Percentiles rank a stretch among this genome's conserved stretches.
Conservation (phyloP, 805 yeast genomes). For the Barnettozyma vustinii region DNA sequence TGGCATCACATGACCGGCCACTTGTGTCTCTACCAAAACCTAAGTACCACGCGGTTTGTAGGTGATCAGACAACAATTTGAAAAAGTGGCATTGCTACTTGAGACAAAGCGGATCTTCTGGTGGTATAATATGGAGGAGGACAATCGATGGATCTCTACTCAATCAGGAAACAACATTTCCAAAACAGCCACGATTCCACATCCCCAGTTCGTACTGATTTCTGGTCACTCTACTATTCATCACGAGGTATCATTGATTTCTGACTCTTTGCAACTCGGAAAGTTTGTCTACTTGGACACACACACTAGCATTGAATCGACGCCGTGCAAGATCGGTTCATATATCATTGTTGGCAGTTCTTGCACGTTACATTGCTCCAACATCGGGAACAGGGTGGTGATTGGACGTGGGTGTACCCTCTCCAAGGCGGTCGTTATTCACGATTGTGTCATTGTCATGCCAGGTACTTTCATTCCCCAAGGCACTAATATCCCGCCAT, state of each 20-base stretch:
- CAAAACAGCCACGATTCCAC: slow-evolving; percentile 36
- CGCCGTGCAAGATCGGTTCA: slow-evolving; percentile 39
- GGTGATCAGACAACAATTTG: too few species aligned
- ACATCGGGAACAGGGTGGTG: slow-evolving; percentile 44
- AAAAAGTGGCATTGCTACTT: too few species aligned
- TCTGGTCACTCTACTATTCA: slow-evolving; percentile 43
- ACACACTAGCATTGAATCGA: slow-evolving; percentile 12
- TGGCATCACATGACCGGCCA: not conserved
- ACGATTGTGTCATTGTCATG: slow-evolving; percentile 48
- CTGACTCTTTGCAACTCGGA: slow-evolving; percentile 36
- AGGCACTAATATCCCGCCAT: slow-evolving; percentile 45
- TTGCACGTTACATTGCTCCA: slow-evolving; percentile 30
- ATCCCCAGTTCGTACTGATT: slow-evolving; percentile 39
- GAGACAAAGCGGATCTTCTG: not conserved
- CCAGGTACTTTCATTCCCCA: slow-evolving; percentile 38
- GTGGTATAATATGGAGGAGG: not conserved
- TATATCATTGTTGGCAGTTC: slow-evolving; percentile 38
- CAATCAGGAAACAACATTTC: slow-evolving; percentile 47
- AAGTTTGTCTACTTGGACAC: slow-evolving; percentile 37
- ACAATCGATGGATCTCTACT: slow-evolving; percentile 39
- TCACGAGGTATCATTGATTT: slow-evolving; percentile 18
- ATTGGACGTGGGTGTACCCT: slow-evolving; percentile 39
- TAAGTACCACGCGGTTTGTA: not conserved
- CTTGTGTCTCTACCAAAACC: not conserved
- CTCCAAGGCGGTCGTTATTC: slow-evolving; percentile 33